Base-by-base conservation (phyloP, 257 asterid genomes). In the Dorcoceras hygrometricum region DNA sequence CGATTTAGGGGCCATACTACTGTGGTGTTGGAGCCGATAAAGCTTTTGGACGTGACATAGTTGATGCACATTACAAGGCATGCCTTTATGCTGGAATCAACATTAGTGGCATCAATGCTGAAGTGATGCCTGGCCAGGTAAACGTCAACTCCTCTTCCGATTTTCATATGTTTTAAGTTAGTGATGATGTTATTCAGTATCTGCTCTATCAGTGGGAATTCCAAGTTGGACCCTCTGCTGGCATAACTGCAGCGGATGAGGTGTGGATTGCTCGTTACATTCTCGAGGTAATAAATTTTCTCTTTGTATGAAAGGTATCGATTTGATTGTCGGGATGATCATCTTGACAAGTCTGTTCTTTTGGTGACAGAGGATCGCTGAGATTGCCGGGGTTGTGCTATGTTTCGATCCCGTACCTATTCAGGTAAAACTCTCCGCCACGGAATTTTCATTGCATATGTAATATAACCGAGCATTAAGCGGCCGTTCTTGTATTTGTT, bases 81-180 rank as follows among this genome's bases (percentile, higher is more conserved):
- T 81, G 81, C 57, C 68, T 81, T 27, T 81, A 81, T 65, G 86
- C 83, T 19, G 86, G 86, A 11, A 74, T 81, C 48, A 78, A 75
- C 76, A 75, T 81, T 1, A 75, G 86, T 46, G 86, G 86, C 3
- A 75, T 77, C 66, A 81, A 81, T 8, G 86, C 80, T 50, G 83
- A 81, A 66, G 86, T 81, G 51, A 78, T 81, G 86, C 86, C 83
- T 0, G 83, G 86, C 61, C 83, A 81, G 77, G 86, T 81, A 73
- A n/a, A 63, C 55, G 20, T 0, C 54, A 10, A 23, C 54, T 19
- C 14, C 23, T 51, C 23, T 59, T 62, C 48, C 32, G 0, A 32
- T 12, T 20, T 27, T 34, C 68, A 7, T 34, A 16, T 20, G 8
- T 31, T 63, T 24, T 18, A 14, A 25, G 34, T 51, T 14, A 59